Base-by-base conservation (phyloP, 2,329 filamentous ascomycete genomes). In the Piedraia hortae region DNA sequence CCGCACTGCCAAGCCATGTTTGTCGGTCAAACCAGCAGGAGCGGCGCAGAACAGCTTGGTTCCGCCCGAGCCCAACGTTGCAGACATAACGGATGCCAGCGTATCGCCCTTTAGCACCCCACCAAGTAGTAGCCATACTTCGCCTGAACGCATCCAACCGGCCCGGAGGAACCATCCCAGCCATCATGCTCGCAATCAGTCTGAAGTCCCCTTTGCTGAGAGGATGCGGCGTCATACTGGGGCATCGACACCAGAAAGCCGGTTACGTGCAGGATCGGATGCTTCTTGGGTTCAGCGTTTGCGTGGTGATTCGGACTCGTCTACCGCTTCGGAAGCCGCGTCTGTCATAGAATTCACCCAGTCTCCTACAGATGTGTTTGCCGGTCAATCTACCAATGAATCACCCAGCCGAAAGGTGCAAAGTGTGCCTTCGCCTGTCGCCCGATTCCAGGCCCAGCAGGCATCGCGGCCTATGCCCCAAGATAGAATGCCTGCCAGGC, bases 61-160 rank as follows among this genome's bases (percentile, higher is more conserved):
- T 12, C 48, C 35, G 15, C 50, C 39, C 19, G 45, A 37, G 42
- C 51, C 28, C 47, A 51, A 36, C 39, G 51, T 35, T 40, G 28
- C 24, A 9, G 36, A 38, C 4, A 12, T 31, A 4, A 37, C 41
- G 3, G 52, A 57, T 18, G 50, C 51, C 14, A 46, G 49, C 22
- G 37, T 65, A 0, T 90, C 82, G 1, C 80, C 82, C 0, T 90
- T 91, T 39, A 78, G 56, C 36, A 90, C 77, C 16, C 78, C 78
- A 10, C 77, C 80, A 0, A 67, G 64, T 33, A 82, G 70, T 38
- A 59, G 62, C 4, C 64, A 60, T 25, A 68, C 57, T 19, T 38
- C 39, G 3, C 47, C 45, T 7, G 22, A 23, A 8, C 18, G 21
- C 15, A 10, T 14, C 4, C 19, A 17, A 18, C 16, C 16, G n/a